Percentiles rank a stretch among this genome's conserved stretches.
These are phyloP conservation scores for Yamadazyma membranifaciens DNA, from an alignment of 1,139 yeast genomes.

Conservation along the genomic window DNA sequence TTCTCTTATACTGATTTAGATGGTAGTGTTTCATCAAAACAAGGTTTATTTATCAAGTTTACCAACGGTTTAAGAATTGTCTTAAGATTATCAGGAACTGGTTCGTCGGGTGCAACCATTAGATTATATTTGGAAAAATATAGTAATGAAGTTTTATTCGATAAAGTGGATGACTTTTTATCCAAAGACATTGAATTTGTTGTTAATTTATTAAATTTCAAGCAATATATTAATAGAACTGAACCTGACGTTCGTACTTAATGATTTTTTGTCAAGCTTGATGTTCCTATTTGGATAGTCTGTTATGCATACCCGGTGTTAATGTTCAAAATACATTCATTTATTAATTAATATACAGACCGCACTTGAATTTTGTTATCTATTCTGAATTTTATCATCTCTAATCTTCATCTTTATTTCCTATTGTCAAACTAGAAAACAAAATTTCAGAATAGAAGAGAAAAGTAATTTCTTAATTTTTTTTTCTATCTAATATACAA, in stretches of 20 bases:
- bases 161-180: constrained; percentile 70
- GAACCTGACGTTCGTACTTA: constrained; percentile 89
- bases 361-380: too few species aligned
- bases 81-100: constrained; percentile 94
- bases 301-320: too few species aligned
- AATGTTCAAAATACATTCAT: too few species aligned
- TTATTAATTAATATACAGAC: too few species aligned
- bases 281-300: too few species aligned
- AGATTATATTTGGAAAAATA: constrained; percentile 89
- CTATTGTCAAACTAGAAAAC: too few species aligned
- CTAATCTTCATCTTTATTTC: too few species aligned
- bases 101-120: constrained; percentile 97
- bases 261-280: not conserved
- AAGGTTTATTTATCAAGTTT: constrained; percentile 85
- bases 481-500: too few species aligned
- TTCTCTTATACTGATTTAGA: constrained; percentile 93
- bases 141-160: constrained; percentile 54
- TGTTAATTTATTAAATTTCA: constrained; percentile 65
- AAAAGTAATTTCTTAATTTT: too few species aligned
- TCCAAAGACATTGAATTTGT: constrained; percentile 61
- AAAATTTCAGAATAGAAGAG: too few species aligned
- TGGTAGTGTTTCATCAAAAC: constrained; percentile 87
- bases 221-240: constrained; percentile 74
- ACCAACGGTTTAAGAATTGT: constrained; percentile 83
- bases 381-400: too few species aligned